Evolutionary conservation across 345 rosid species (phyloP), one percentile per base, ranked within the genome.

Genomic region (Populus nigra): DNA sequence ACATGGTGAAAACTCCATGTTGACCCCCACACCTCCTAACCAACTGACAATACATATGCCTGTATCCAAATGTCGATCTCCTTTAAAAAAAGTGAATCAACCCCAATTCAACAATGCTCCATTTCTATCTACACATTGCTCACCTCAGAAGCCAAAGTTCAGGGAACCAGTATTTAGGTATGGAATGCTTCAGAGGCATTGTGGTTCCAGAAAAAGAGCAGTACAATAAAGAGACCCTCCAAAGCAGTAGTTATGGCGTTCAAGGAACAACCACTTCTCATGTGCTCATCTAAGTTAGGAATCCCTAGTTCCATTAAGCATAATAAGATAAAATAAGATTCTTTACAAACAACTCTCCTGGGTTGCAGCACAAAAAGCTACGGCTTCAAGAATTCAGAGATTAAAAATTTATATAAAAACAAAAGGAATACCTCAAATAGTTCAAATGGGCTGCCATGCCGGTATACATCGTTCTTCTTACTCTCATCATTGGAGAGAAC

Each of bases 401-500:
- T 71, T 38, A 76, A 20, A 71, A 66, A 7, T 25, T 13, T 31
- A 39, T 23, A 72, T 67, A 75, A 38, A 57, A 61, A 13, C 68
- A 71, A 76, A 72, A n/a, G 69, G 0, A 71, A 55, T 75, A 93
- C 99, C 98, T 93, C 98, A 76, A 95, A 90, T 73, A 95, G 88
- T 81, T 95, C 98, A 78, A 95, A 93, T 38, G 97, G 94, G 67
- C 84, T 95, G 61, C 99, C 99, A 8, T 72, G 88, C 55, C 89
- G 85, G 82, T 93, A 93, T 16, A 81, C 82, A 74, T 91, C 98
- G 74, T 89, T 80, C 84, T 90, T 93, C 88, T 89, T 91, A 81
- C 83, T 87, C 20, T 88, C 84, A 25, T 81, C 76, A 11, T 65
- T 76, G 27, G 92, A 89, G 66, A 94, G 89, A 79, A 90, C 69